Percentiles rank a stretch among this genome's conserved stretches.
Evolutionary conservation across 164 flowering plant genomes (phyloP).

Genomic region (Paratinospora sagittata): DNA sequence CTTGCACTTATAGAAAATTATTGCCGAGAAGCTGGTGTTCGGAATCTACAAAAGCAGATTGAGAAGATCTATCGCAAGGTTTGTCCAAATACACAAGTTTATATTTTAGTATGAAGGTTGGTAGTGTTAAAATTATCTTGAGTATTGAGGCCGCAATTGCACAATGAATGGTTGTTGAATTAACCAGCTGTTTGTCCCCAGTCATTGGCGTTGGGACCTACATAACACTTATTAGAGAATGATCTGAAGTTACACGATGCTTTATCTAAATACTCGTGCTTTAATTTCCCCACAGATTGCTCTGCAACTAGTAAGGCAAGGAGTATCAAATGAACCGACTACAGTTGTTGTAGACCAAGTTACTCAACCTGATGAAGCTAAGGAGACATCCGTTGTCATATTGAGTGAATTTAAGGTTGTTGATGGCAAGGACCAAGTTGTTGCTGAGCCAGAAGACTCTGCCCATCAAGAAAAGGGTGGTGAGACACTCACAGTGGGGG

Average conservation of each 20-base stretch:
- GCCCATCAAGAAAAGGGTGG: constrained; percentile 10
- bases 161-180: not conserved
- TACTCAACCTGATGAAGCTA: constrained; percentile 20
- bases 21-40: constrained; percentile 94
- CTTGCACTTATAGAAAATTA: constrained; percentile 81
- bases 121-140: not conserved
- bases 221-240: not conserved
- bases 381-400: constrained; percentile 17
- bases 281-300: constrained; percentile 58
- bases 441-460: constrained; percentile 23
- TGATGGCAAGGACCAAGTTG: constrained; percentile 14
- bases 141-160: no score
- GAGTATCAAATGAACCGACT: constrained; percentile 32
- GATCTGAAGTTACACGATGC: not conserved
- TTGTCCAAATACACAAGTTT: constrained; percentile 11
- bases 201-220: not conserved
- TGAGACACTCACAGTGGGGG: constrained; percentile 19
- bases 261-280: not conserved
- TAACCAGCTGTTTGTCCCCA: not conserved
- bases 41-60: constrained; percentile 93
- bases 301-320: constrained; percentile 71
- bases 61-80: constrained; percentile 99
- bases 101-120: not conserved
- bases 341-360: constrained; percentile 20
- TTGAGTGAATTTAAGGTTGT: constrained; percentile 19